These are phyloP conservation scores for Scopulariopsis brevicaulis DNA, from an alignment of 2,329 filamentous ascomycete genomes.

Conservation along the genomic window DNA sequence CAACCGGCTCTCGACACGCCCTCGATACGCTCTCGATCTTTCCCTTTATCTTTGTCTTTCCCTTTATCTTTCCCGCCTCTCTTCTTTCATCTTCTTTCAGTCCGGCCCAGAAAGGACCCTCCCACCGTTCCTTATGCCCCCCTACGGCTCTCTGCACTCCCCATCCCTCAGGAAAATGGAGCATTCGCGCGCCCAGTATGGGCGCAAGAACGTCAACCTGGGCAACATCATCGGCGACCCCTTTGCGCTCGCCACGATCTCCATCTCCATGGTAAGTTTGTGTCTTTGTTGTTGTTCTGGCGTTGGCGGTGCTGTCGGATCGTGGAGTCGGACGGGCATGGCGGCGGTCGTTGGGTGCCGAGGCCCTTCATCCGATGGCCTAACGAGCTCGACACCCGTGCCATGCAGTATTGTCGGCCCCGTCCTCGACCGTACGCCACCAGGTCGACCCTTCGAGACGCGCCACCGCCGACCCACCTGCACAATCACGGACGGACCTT, in stretches of 20 bases:
- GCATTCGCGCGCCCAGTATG: constrained; percentile 46
- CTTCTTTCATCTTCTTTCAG: background rate
- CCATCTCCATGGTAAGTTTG: constrained; percentile 71
- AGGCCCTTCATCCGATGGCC: background rate
- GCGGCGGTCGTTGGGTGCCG: background rate
- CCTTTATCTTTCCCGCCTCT: background rate
- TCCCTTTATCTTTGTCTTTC: background rate
- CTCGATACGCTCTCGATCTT: background rate
- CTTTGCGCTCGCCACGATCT: constrained; percentile 88
- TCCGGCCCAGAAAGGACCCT: constrained; percentile 1
- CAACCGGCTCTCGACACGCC: background rate
- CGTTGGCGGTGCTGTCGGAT: background rate
- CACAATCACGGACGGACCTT: background rate
- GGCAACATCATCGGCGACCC: constrained; percentile 93
- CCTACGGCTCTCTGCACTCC: constrained; percentile 61
- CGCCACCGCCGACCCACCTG: background rate
- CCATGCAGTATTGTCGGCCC: background rate
- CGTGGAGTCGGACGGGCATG: background rate
- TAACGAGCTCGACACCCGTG: background rate
- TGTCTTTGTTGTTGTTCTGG: background rate
- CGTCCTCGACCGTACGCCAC: background rate
- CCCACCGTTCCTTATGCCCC: constrained; percentile 50
- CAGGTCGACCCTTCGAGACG: background rate
- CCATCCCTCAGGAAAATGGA: constrained; percentile 77
- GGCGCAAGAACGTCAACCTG: constrained; percentile 53